Conservation (phyloP, 805 yeast species). For the Cyberlindnera subsufficiens region DNA sequence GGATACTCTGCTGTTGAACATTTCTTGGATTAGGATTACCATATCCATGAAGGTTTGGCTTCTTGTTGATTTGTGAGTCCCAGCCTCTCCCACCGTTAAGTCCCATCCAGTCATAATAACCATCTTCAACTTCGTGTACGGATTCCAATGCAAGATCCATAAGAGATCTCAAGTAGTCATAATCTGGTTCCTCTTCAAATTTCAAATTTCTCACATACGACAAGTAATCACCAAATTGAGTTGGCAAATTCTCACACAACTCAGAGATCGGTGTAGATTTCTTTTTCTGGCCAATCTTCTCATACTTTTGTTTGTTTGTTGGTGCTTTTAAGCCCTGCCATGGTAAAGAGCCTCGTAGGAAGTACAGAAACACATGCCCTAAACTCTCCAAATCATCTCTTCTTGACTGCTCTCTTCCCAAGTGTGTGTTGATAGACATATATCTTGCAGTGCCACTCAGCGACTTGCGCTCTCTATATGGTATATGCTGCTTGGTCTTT, state of each 20-base stretch:
- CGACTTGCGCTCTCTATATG: constrained; percentile 93
- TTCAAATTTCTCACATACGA: constrained; percentile 82
- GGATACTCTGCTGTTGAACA: neutral
- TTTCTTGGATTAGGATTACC: constrained; percentile 81
- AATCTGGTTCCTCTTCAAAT: constrained; percentile 93
- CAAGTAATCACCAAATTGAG: constrained; percentile 88
- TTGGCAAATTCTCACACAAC: constrained; percentile 66
- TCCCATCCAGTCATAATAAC: constrained; percentile 97
- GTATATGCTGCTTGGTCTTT: constrained; percentile 89
- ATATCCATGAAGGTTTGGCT: constrained; percentile 92
- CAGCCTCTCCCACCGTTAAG: constrained; percentile 93
- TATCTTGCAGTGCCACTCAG: constrained; percentile 97
- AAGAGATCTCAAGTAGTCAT: constrained; percentile 75
- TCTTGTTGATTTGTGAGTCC: constrained; percentile 85
- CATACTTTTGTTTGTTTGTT: constrained; percentile 95
- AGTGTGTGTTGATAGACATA: constrained; percentile 95
- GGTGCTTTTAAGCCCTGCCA: constrained; percentile 99
- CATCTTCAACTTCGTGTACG: constrained; percentile 69
- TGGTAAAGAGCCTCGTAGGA: constrained; percentile 88
- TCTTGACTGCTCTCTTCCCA: constrained; percentile 95
- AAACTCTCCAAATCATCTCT: constrained; percentile 94
- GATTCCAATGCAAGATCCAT: constrained; percentile 74
- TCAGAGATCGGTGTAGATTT: constrained; percentile 83
- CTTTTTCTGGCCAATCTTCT: constrained; percentile 94
- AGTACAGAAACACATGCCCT: constrained; percentile 95